Percentiles rank a stretch among this genome's conserved stretches.
Evolutionary conservation across 345 rosid species (phyloP).

Genomic region (Excoecaria agallocha): DNA sequence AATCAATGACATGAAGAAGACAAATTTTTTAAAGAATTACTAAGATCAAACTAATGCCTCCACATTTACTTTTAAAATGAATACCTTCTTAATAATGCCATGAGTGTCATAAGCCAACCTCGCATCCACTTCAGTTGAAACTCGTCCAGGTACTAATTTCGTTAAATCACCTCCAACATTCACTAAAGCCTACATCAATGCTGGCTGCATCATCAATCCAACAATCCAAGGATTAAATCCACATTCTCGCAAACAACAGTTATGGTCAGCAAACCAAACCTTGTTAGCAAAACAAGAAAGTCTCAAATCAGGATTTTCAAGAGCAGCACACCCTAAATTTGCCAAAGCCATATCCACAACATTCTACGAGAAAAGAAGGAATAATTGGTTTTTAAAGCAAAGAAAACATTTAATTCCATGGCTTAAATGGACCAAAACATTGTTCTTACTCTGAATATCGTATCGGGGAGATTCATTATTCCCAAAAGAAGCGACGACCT

Average conservation of each 20-base stretch:
- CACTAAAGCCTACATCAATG: too few relatives aligned
- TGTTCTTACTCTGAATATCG: conserved; percentile 63
- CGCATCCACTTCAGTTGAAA: too few relatives aligned
- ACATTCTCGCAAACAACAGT: neutral
- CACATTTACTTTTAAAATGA: too few relatives aligned
- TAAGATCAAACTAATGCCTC: too few relatives aligned
- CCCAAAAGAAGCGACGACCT: conserved; percentile 94
- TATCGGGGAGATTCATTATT: conserved; percentile 85
- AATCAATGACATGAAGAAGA: neutral
- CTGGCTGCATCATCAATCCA: conserved; percentile 1
- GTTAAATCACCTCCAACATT: too few relatives aligned
- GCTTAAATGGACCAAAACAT: neutral
- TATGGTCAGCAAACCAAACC: conserved; percentile 41
- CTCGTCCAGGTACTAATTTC: too few relatives aligned
- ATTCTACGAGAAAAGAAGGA: conserved; percentile 45
- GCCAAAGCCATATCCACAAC: conserved; percentile 96
- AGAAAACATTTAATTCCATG: too few relatives aligned
- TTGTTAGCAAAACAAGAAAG: conserved; percentile 69
- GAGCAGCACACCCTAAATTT: conserved; percentile 61
- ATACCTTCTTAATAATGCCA: too few relatives aligned
- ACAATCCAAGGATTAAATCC: neutral
- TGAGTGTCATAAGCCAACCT: too few relatives aligned
- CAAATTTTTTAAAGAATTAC: too few relatives aligned
- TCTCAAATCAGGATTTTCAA: conserved; percentile 62
- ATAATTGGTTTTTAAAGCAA: neutral